Evolutionary conservation across 108 stramenopile species (phyloP), one percentile per base, ranked within the genome.

Genomic region (Cyclotella cryptica): DNA sequence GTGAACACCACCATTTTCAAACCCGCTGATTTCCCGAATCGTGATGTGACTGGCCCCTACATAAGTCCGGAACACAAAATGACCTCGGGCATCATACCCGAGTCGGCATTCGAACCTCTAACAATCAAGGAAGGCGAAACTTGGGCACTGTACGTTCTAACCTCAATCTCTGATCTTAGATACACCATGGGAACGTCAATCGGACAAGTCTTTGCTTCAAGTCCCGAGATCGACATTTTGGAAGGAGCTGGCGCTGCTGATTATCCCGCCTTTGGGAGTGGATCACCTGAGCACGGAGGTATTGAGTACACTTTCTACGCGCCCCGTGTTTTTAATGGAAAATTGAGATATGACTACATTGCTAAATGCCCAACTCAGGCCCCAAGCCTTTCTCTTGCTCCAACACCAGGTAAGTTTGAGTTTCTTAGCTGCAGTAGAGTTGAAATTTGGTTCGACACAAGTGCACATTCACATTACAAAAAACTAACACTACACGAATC

Each of bases 261-360:
- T 35, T 73, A 15, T 3, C 79, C 71, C n/a, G 69, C 71, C 13
- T 80, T 80, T 47, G 54, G 27, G 4, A 55, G 75, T 39, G 75
- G 58, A 10, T 39, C 40, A 5, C 35, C 66, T 58, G 79, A 67
- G 54, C 14, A 15, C 22, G 52, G 54, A 42, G 66, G 72, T 14
- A 58, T 66, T 24, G 79, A 78, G 43, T 78, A 80, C 59, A 80
- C 72, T 15, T 80, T 80, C 58, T 80, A 73, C 29, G 66, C 79
- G 27, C 79, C 79, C 46, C 79, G 79, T 67, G 71, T 80, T 6
- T 72, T 72, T 40, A 80, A 72, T 49, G 71, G 71, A 17, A 80
- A 53, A 0, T 28, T 80, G 53, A 40, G 65, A 41, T 80, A 80
- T 66, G 79, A 80, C 28, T 68, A 69, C 39, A 29, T 52, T 27